phyloP scores from a whole-genome alignment of 441 rosid species.

The Gossypium davidsonii region DNA sequence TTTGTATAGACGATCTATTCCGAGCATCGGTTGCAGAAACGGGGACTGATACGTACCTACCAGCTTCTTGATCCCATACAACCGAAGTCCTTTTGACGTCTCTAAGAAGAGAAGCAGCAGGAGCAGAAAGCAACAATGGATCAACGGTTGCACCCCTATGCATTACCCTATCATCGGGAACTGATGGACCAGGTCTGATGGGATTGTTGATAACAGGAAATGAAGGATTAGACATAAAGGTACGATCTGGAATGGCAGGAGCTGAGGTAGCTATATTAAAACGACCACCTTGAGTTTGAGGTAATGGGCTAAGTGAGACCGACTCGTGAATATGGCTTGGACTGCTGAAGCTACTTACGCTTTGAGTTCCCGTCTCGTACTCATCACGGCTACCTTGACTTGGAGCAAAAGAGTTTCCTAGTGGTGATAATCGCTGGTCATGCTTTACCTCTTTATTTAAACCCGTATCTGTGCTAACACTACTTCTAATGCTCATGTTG shows the following conservation, averaged over 20 bases:
- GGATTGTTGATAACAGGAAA: slow-evolving; percentile 26
- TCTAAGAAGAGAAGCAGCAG: slow-evolving; percentile 62
- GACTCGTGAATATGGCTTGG: slow-evolving; percentile 75
- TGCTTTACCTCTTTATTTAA: slow-evolving; percentile 50
- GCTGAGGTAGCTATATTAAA: slow-evolving; percentile 33
- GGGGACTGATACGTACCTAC: slow-evolving; percentile 78
- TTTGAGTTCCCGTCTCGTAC: slow-evolving; percentile 74
- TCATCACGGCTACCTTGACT: slow-evolving; percentile 86
- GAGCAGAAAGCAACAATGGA: slow-evolving; percentile 55
- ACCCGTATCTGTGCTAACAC: slow-evolving; percentile 52
- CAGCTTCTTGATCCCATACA: slow-evolving; percentile 96
- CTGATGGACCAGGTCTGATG: slow-evolving; percentile 32
- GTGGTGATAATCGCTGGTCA: slow-evolving; percentile 41
- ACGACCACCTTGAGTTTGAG: slow-evolving; percentile 47
- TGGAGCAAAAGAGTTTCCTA: slow-evolving; percentile 59
- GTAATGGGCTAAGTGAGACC: slow-evolving; percentile 76
- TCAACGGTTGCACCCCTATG: slow-evolving; percentile 45
- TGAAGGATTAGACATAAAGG: slow-evolving; percentile 30
- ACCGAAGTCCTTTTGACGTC: slow-evolving; percentile 77
- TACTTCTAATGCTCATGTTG: slow-evolving; percentile 50
- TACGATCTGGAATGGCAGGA: slow-evolving; percentile 41
- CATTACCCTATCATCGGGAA: slow-evolving; percentile 51
- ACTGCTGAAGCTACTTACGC: slow-evolving; percentile 86
- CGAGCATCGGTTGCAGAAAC: slow-evolving; percentile 56
- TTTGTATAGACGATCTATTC: slow-evolving; percentile 35